These are phyloP conservation scores for Xerocomellus dryophilus DNA, from an alignment of 768 basidiomycete species.

Conservation along the genomic window DNA sequence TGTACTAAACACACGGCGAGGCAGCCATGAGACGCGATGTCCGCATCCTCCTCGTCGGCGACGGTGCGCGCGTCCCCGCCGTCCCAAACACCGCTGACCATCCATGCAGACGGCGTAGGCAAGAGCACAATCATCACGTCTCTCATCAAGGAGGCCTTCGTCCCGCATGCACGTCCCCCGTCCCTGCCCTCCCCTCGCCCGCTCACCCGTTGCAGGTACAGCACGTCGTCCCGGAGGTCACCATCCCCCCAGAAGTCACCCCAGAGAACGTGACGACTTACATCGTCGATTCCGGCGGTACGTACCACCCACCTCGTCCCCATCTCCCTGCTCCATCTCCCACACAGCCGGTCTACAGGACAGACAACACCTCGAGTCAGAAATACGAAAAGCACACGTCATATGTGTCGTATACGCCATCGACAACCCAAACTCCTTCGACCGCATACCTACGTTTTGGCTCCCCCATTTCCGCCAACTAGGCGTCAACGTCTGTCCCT, in stretches of 20 bases:
- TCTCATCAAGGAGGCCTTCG: conserved; percentile 93
- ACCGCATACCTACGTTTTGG: conserved; percentile 98
- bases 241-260: conserved; percentile 95
- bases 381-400: conserved; percentile 96
- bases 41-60: conserved; percentile 89
- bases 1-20: conserved; percentile 10
- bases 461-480: conserved; percentile 91
- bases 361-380: conserved; percentile 83
- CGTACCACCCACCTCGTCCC: conserved; percentile 25
- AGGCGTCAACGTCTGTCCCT: conserved; percentile 80
- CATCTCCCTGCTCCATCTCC: conserved; percentile 6
- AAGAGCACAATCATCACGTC: conserved; percentile 98
- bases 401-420: conserved; percentile 98
- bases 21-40: conserved; percentile 83
- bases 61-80: conserved; percentile 55
- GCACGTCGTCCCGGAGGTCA: conserved; percentile 93
- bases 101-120: conserved; percentile 83
- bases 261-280: conserved; percentile 98
- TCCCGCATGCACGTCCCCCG: conserved; percentile 65
- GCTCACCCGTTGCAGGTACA: conserved; percentile 62
- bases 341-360: conserved; percentile 78
- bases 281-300: conserved; percentile 96
- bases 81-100: not conserved
- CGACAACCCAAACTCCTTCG: conserved; percentile 94
- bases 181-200: not conserved